A percentile compares a stretch with the other conserved stretches of the same genome.
These are phyloP conservation scores for Coemansia sp. DNA, from an alignment of 192 early-diverging fungal genomes.

Conservation along the genomic window DNA sequence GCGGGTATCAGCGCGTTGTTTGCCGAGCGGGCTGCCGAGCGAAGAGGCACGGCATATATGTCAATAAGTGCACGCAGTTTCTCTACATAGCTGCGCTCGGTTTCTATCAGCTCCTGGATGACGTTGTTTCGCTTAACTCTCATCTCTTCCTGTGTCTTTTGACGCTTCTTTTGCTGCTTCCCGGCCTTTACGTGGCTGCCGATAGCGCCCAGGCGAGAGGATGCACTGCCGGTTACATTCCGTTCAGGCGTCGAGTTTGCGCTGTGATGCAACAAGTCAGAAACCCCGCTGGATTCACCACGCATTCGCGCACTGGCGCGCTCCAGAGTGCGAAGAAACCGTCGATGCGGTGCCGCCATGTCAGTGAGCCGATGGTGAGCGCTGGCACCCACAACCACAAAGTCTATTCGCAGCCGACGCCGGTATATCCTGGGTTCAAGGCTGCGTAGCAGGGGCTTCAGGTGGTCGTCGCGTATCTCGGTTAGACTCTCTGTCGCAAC, in stretches of 20 bases:
- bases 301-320: constrained; percentile 41
- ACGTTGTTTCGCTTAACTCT: constrained; percentile 54
- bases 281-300: constrained; percentile 24
- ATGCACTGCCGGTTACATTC: background rate
- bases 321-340: constrained; percentile 51
- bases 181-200: constrained; percentile 4
- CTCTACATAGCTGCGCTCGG: constrained; percentile 65
- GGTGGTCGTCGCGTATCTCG: constrained; percentile 54
- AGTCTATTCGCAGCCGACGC: constrained; percentile 51
- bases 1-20: constrained; percentile 59
- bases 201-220: background rate
- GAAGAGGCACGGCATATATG: constrained; percentile 59
- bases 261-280: constrained; percentile 25
- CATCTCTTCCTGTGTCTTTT: constrained; percentile 47
- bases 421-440: constrained; percentile 55
- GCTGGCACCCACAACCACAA: constrained; percentile 45
- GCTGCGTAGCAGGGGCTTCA: constrained; percentile 55
- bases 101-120: constrained; percentile 62
- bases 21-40: constrained; percentile 52
- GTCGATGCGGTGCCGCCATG: constrained; percentile 41
- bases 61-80: constrained; percentile 58
- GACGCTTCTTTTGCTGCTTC: constrained; percentile 24
- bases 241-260: constrained; percentile 20
- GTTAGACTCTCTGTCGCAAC: constrained; percentile 54
- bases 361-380: constrained; percentile 21